These are phyloP conservation scores for Fragaria ananassa DNA, from an alignment of 306 rosid genomes.

Conservation along the genomic window DNA sequence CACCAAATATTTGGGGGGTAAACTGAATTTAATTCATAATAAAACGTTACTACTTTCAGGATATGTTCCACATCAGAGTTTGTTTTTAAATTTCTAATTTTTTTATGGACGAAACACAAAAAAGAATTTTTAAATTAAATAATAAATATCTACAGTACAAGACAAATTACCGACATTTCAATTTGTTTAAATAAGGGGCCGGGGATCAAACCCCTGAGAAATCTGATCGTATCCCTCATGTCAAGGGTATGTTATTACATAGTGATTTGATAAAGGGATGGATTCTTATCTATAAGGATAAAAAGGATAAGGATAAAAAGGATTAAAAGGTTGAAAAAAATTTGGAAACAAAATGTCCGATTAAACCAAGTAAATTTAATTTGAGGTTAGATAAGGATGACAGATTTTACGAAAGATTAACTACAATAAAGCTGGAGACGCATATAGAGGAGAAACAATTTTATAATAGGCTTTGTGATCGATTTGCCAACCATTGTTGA, in stretches of 20 bases:
- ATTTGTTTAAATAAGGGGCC: not conserved
- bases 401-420: not conserved
- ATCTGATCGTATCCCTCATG: not conserved
- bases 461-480: not conserved
- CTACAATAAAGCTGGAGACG: not conserved
- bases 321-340: not conserved
- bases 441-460: not conserved
- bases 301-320: not conserved
- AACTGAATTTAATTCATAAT: no score
- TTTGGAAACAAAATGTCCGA: not conserved
- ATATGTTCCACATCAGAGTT: no score
- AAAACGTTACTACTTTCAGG: no score
- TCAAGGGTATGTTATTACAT: not conserved
- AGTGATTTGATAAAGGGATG: not conserved
- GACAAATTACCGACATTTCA: not conserved
- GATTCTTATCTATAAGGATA: not conserved
- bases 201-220: not conserved
- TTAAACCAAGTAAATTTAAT: not conserved
- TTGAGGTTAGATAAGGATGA: not conserved
- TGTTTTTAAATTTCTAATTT: no score
- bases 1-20: no score
- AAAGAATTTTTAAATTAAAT: no score
- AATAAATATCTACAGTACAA: no score
- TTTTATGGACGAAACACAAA: no score
- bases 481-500: not conserved